Evolutionary conservation across 2,329 filamentous ascomycete genomes (phyloP).

Genomic region (Trichocomaceae sp.): DNA sequence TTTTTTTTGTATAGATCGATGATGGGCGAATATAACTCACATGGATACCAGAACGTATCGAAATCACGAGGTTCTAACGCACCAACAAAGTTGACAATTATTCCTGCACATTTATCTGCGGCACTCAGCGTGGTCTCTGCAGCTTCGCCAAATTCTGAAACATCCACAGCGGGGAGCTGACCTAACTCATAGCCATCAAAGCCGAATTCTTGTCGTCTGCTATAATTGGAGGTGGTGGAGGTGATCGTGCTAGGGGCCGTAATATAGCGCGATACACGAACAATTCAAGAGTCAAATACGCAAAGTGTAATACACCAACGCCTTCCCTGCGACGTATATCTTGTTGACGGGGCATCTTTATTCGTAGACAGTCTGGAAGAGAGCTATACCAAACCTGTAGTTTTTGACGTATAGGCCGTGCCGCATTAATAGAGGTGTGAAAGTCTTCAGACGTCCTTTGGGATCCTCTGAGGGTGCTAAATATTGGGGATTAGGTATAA

Average conservation of each 20-base stretch:
- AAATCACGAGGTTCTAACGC: conserved; percentile 5
- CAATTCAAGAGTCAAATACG: conserved; percentile 31
- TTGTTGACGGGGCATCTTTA: conserved; percentile 14
- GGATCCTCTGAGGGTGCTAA: conserved; percentile 25
- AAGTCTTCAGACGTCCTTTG: conserved; percentile 27
- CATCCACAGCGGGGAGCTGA: conserved; percentile 5
- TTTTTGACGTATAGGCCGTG: conserved; percentile 22
- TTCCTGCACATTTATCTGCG: conserved; percentile 10
- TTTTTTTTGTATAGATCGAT: not conserved
- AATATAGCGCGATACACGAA: conserved; percentile 31
- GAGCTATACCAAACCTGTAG: conserved; percentile 27
- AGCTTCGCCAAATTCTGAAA: conserved; percentile 8
- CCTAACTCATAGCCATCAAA: conserved; percentile 6
- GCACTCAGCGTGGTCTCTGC: conserved; percentile 11
- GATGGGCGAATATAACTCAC: not conserved
- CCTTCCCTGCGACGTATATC: conserved; percentile 4
- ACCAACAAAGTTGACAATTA: conserved; percentile 11
- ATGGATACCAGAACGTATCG: conserved; percentile 9
- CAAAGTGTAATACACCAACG: conserved; percentile 23
- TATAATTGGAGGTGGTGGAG: conserved; percentile 9
- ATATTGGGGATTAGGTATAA: not conserved
- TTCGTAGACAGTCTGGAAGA: conserved; percentile 24
- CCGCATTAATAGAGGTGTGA: conserved; percentile 23
- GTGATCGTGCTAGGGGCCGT: conserved; percentile 11
- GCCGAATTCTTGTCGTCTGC: conserved; percentile 4